Evolutionary conservation across 164 flowering plant genomes (phyloP).

Genomic region (Amborella trichopoda): DNA sequence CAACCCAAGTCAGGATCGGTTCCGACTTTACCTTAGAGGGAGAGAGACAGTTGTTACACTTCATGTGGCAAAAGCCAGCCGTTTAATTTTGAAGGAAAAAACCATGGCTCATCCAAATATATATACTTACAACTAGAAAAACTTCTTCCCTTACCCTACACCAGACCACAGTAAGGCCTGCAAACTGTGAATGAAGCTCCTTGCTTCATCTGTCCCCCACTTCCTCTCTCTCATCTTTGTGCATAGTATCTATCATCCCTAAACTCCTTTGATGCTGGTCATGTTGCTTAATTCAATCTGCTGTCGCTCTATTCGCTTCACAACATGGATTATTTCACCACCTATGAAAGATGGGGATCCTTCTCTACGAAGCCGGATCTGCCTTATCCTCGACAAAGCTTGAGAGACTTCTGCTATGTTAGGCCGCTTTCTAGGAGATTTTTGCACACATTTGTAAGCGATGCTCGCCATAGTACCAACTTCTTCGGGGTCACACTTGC

Average conservation of each 20-base stretch:
- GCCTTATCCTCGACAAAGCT: conserved; percentile 49
- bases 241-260: no score
- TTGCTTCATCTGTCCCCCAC: background rate
- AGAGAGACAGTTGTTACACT: no score
- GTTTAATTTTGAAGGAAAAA: no score
- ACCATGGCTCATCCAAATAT: no score
- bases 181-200: background rate
- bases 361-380: conserved; percentile 38
- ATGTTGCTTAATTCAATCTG: conserved; percentile 50
- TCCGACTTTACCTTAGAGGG: no score
- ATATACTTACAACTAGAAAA: no score
- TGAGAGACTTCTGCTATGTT: conserved; percentile 69
- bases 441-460: conserved; percentile 69
- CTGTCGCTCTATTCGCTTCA: conserved; percentile 56
- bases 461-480: conserved; percentile 58
- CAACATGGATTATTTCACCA: conserved; percentile 27
- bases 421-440: conserved; percentile 67
- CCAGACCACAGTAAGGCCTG: background rate
- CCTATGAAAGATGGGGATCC: conserved; percentile 48
- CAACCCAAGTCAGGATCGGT: no score
- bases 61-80: no score
- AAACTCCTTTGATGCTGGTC: conserved; percentile 29
- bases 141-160: no score
- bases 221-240: conserved; percentile 9
- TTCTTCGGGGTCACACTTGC: conserved; percentile 56